Percentiles rank a stretch among this genome's conserved stretches.
These are phyloP conservation scores for Planoprotostelium fungivorum DNA, from an alignment of 78 protist genomes.

Conservation along the genomic window DNA sequence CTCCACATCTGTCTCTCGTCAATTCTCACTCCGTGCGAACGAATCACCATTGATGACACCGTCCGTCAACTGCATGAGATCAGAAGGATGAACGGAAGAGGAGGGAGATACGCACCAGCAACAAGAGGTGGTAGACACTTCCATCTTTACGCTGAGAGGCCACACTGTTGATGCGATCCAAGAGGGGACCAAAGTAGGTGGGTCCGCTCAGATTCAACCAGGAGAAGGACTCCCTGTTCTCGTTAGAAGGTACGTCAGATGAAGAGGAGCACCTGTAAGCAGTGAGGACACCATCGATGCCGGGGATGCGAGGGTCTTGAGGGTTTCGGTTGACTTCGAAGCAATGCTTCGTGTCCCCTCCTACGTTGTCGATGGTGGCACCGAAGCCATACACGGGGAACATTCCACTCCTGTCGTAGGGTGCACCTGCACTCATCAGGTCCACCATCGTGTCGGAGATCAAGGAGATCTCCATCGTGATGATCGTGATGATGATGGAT, in stretches of 20 bases:
- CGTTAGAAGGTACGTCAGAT: too few species aligned
- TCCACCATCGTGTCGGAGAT: too few species aligned
- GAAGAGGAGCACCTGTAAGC: not conserved
- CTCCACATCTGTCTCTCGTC: not conserved
- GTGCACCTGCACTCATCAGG: not conserved
- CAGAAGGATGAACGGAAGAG: constrained; percentile 28
- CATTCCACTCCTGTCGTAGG: constrained; percentile 7
- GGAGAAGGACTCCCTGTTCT: not conserved
- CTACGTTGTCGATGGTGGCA: constrained; percentile 17
- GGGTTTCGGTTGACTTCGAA: constrained; percentile 35
- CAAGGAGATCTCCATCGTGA: too few species aligned
- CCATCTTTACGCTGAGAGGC: not conserved
- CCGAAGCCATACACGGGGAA: constrained; percentile 87
- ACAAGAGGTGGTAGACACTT: constrained; percentile 20
- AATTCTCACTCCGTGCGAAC: constrained; percentile 1
- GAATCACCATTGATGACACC: constrained; percentile 77
- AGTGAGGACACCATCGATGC: not conserved
- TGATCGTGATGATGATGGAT: too few species aligned
- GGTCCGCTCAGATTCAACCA: constrained; percentile 32
- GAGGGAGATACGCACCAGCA: constrained; percentile 42
- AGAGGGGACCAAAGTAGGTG: constrained; percentile 41
- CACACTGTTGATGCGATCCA: not conserved
- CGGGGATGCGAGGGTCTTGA: not conserved
- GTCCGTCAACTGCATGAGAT: constrained; percentile 39
- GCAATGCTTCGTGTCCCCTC: constrained; percentile 33